Base-by-base conservation (phyloP, 805 yeast genomes). In the Candida odintsovae region DNA sequence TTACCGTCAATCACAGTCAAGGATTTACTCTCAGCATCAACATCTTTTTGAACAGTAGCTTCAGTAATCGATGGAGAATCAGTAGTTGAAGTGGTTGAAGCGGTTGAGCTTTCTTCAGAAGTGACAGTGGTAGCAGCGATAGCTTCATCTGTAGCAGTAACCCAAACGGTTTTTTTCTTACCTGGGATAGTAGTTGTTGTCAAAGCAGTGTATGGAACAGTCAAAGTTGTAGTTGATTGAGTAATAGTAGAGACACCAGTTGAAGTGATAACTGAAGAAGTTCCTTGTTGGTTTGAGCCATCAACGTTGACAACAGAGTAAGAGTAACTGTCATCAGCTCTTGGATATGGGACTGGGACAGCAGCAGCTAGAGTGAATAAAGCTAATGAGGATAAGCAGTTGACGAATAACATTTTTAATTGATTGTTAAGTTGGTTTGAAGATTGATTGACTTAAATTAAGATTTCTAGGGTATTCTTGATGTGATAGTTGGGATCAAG, bases 241-340 rank as follows among this genome's bases (percentile, higher is more conserved):
- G 54, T 55, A 29, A 56, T 20, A 36, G 16, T 36, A 16, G 39
- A 36, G 16, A 20, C n/a, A 36, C 39, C 39, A 36, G 39, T 20
- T 13, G 23, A 19, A 20, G 23, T 20, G 16, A 19, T 36, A 7
- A 36, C 25, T 20, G 39, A 36, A 21, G 55, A 52, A 31, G 63
- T 58, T 39, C 57, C 46, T 43, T 52, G 54, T 25, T 49, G 46
- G 48, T 58, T 52, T 41, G 61, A 55, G 31, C 62, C 63, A 46
- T 60, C 64, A 31, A 52, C 63, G 41, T 60, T 58, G 31, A 60
- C 56, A 41, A 58, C 59, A 18, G 55, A 54, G 43, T 58, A 58
- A 21, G 49, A 49, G 53, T 44, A 60, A 3, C 46, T 38, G 18
- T 44, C 50, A 6, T 42, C 44, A 29, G 52, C 49, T n/a, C 46